These are phyloP conservation scores for Colletotrichum navitas DNA, from an alignment of 2,329 filamentous ascomycete genomes.

Conservation along the genomic window DNA sequence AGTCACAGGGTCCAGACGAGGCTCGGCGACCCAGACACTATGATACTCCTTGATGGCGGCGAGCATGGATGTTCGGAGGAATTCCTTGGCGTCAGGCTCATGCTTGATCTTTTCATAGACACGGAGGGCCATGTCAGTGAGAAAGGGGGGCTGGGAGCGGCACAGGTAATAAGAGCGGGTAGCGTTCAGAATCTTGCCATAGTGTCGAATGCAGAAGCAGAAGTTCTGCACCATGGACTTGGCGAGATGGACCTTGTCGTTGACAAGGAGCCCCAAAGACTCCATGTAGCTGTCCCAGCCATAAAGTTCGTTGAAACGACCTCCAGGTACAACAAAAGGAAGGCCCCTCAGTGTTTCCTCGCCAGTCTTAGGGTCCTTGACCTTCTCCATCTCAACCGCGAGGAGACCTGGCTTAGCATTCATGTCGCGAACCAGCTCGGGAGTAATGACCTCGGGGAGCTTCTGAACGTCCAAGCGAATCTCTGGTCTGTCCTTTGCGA, in stretches of 20 bases:
- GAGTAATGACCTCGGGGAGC: conserved; percentile 82
- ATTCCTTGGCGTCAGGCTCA: conserved; percentile 83
- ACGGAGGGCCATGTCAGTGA: conserved; percentile 96
- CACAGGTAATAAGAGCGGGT: conserved; percentile 96
- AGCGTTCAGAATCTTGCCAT: conserved; percentile 97
- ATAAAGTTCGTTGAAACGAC: conserved; percentile 97
- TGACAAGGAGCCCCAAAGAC: conserved; percentile 87
- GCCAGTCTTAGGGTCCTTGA: conserved; percentile 74
- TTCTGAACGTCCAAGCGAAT: conserved; percentile 88
- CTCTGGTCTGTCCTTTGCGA: conserved; percentile 84
- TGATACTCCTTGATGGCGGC: conserved; percentile 98
- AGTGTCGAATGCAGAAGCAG: conserved; percentile 98
- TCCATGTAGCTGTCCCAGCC: conserved; percentile 99
- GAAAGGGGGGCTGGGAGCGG: conserved; percentile 94
- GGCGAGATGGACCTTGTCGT: conserved; percentile 86
- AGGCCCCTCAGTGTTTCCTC: conserved; percentile 80
- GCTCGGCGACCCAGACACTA: conserved; percentile 85
- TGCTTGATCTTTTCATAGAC: conserved; percentile 95
- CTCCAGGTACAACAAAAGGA: conserved; percentile 97
- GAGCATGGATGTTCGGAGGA: conserved; percentile 82
- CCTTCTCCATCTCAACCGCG: conserved; percentile 88
- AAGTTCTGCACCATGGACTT: conserved; percentile 98
- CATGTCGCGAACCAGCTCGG: conserved; percentile 84
- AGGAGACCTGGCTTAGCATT: conserved; percentile 90
- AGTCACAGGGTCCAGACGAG: conserved; percentile 81